Percentiles rank a stretch among this genome's conserved stretches.
These are phyloP conservation scores for Hygrocybe coccinea DNA, from an alignment of 768 basidiomycete genomes.

Conservation along the genomic window DNA sequence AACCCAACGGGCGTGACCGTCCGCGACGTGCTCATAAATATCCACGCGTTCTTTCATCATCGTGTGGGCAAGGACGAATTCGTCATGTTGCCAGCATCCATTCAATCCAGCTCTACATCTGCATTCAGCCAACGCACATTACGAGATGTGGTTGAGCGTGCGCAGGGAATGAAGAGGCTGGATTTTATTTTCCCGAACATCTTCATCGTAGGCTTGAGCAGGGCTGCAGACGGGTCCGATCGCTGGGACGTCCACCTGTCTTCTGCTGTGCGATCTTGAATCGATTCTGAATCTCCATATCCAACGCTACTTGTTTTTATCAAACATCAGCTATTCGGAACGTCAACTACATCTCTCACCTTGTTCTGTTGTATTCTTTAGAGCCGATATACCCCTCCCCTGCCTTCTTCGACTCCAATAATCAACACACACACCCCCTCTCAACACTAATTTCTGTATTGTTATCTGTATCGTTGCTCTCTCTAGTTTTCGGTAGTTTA, in stretches of 20 bases:
- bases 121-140: conserved; percentile 13
- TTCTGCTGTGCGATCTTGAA: neutral
- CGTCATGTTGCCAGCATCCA: conserved; percentile 4
- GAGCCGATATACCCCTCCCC: neutral
- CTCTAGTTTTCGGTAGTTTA: neutral
- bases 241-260: conserved; percentile 11
- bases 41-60: conserved; percentile 12
- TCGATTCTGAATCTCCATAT: neutral
- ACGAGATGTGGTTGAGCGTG: conserved; percentile 5
- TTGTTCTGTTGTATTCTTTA: neutral
- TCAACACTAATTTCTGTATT: neutral
- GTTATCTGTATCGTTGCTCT: neutral
- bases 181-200: conserved; percentile 14
- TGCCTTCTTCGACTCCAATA: neutral
- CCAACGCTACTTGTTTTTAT: neutral
- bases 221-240: conserved; percentile 14
- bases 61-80: conserved; percentile 14
- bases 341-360: neutral
- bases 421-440: neutral
- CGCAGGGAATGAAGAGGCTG: conserved; percentile 15
- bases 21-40: conserved; percentile 11
- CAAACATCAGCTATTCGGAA: neutral
- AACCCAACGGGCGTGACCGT: conserved; percentile 18
- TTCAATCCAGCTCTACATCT: conserved; percentile 3
- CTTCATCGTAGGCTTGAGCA: conserved; percentile 15